Percentiles rank a stretch among this genome's conserved stretches.
phyloP scores from a whole-genome alignment of 257 asterid species.

The Haberlea rhodopensis region DNA sequence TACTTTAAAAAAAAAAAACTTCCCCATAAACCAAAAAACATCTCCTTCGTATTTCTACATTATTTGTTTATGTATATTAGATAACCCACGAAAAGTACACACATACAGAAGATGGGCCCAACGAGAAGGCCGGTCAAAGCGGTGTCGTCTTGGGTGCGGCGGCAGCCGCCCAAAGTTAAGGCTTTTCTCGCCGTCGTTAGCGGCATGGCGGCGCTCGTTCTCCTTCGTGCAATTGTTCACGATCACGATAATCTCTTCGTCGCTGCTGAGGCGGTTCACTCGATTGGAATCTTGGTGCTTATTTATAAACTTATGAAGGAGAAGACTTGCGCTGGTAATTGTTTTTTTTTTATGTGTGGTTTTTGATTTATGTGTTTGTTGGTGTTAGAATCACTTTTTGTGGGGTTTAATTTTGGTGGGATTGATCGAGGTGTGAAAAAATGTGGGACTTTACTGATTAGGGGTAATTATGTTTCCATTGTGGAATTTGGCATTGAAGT shows the following conservation, averaged over 20 bases:
- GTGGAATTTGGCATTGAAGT: constrained; percentile 5
- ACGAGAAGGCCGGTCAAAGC: constrained; percentile 78
- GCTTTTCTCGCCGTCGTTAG: constrained; percentile 74
- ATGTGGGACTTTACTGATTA: constrained; percentile 19
- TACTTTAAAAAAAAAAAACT: no score
- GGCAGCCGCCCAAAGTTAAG: constrained; percentile 96
- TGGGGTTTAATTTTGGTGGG: background rate
- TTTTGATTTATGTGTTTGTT: background rate
- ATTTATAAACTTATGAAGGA: constrained; percentile 89
- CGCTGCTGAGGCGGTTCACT: constrained; percentile 94
- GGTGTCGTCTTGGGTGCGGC: constrained; percentile 65
- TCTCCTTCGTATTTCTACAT: background rate
- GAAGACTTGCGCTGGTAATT: constrained; percentile 89
- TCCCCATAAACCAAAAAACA: background rate
- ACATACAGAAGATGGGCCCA: constrained; percentile 50
- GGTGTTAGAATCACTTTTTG: background rate
- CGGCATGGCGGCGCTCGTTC: constrained; percentile 82
- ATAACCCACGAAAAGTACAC: background rate
- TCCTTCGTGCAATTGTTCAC: constrained; percentile 86
- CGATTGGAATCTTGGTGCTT: constrained; percentile 77
- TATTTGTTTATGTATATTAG: background rate
- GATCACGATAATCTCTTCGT: constrained; percentile 94
- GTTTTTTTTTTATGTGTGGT: background rate
- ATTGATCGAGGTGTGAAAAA: constrained; percentile 26
- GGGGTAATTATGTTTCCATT: constrained; percentile 11